Conservation (phyloP, 1,139 yeast genomes). For the Pichia sp. region DNA sequence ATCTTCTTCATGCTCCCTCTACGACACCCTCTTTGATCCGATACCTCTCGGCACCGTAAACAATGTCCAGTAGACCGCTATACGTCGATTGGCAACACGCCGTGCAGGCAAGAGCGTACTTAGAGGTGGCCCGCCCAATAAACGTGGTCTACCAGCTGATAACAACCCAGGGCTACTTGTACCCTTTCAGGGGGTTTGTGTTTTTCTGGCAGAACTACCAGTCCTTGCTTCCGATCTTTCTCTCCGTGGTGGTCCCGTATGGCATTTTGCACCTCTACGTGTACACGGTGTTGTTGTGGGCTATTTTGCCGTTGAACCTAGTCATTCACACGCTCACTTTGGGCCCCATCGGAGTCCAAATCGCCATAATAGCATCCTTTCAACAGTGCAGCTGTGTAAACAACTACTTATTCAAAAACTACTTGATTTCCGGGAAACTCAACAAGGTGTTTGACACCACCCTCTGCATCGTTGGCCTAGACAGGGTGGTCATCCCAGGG, state of each 20-base stretch:
- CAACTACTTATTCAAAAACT: conserved; percentile 22
- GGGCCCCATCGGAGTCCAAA: conserved; percentile 28
- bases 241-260: conserved; percentile 24
- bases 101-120: conserved; percentile 17
- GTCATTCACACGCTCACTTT: conserved; percentile 19
- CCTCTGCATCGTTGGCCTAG: conserved; percentile 26
- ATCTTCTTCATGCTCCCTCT: background rate
- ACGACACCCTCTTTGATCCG: background rate
- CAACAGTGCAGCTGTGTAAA: conserved; percentile 27
- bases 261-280: conserved; percentile 21
- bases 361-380: conserved; percentile 22
- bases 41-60: background rate
- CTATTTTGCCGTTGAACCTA: conserved; percentile 25
- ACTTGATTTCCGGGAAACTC: conserved; percentile 25
- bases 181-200: conserved; percentile 26
- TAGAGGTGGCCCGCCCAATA: conserved; percentile 25
- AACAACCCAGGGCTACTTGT: conserved; percentile 19
- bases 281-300: conserved; percentile 19
- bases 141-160: conserved; percentile 18
- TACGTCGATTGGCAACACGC: conserved; percentile 20
- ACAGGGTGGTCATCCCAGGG: conserved; percentile 29
- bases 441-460: conserved; percentile 27
- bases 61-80: background rate
- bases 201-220: conserved; percentile 23
- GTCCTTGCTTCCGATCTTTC: conserved; percentile 24